Evolutionary conservation across 2,329 filamentous ascomycete species (phyloP).

Genomic region (Graphiopsis chlorocephala): DNA sequence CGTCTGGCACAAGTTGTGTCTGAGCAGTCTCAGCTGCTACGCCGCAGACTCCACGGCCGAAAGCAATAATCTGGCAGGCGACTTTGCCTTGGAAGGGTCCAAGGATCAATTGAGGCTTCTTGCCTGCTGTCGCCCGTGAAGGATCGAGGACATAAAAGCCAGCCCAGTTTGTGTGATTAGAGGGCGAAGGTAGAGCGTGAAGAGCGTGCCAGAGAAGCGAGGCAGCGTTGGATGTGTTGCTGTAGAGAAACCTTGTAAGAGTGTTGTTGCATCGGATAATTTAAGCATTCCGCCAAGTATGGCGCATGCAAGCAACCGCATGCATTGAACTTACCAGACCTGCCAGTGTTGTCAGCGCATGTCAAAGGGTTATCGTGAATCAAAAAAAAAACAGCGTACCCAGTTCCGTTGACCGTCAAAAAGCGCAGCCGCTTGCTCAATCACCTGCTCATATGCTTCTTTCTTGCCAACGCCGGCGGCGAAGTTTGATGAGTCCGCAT

Average conservation of each 20-base stretch:
- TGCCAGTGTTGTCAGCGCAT: neutral
- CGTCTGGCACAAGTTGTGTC: slow-evolving; percentile 67
- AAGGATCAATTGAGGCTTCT: slow-evolving; percentile 61
- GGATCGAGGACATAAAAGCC: slow-evolving; percentile 72
- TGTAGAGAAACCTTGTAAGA: slow-evolving; percentile 32
- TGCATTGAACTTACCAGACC: slow-evolving; percentile 19
- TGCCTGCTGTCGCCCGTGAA: neutral
- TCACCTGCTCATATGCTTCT: slow-evolving; percentile 70
- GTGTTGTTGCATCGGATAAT: neutral
- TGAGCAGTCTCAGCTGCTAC: slow-evolving; percentile 58
- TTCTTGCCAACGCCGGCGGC: slow-evolving; percentile 63
- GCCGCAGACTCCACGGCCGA: slow-evolving; percentile 74
- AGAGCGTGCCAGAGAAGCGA: slow-evolving; percentile 78
- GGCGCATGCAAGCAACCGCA: neutral
- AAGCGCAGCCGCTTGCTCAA: slow-evolving; percentile 67
- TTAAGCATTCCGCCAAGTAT: too few species aligned
- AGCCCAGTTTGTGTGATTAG: slow-evolving; percentile 72
- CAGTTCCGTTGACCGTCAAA: slow-evolving; percentile 75
- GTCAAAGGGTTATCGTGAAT: neutral
- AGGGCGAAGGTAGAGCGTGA: slow-evolving; percentile 66
- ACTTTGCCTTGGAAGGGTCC: slow-evolving; percentile 76
- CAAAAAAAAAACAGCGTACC: slow-evolving; percentile 50
- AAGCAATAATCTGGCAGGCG: slow-evolving; percentile 74
- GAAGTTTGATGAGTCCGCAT: slow-evolving; percentile 78
- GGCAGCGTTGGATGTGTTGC: slow-evolving; percentile 73